Evolutionary conservation across 257 asterid genomes (phyloP), one percentile per base, ranked within the genome.

Genomic region (Paulownia fortunei): DNA sequence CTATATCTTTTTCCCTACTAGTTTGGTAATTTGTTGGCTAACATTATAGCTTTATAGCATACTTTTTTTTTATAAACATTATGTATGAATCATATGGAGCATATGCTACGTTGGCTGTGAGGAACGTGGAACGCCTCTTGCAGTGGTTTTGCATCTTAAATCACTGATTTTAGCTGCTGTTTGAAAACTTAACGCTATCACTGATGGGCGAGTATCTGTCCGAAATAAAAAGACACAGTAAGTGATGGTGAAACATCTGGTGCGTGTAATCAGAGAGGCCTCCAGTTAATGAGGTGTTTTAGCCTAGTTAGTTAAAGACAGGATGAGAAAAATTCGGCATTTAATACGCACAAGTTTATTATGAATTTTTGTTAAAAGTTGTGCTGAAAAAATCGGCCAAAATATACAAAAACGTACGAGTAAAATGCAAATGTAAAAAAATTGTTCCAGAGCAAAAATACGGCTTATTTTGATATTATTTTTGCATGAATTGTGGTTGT

Each of bases 91-190:
- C 63, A 13, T 34, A 32, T 62, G 44, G 19, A 34, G 69, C 24
- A 62, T 32, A 62, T 13, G 69, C 46, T 27, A 34, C 13, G 46
- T 24, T 16, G 46, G 11, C 46, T 62, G 11, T 8, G 23, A 61
- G 11, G 12, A 44, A 61, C 3, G 44, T 61, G 44, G 7, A 61
- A 61, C 13, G 68, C 44, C 18, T 59, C 65, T 59, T 39, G 18
- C 18, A 30, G 68, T 32, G 44, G 12, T 61, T 61, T 61, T 61
- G 37, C 68, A 44, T 61, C 68, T 61, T 23, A 61, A 61, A 59
- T 24, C 18, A 24, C 37, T 26, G 68, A 61, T 61, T 32, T 61
- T 12, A 61, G 24, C 42, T 32, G 65, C 37, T 58, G 12, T 32
- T 61, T 61, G n/a, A 23, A 27, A 61, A 30, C 68, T 61, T 30